Evolutionary conservation across 1,284 basidiomycete species (phyloP), one percentile per base, ranked within the genome.

Genomic region (Ustilago tritici): DNA sequence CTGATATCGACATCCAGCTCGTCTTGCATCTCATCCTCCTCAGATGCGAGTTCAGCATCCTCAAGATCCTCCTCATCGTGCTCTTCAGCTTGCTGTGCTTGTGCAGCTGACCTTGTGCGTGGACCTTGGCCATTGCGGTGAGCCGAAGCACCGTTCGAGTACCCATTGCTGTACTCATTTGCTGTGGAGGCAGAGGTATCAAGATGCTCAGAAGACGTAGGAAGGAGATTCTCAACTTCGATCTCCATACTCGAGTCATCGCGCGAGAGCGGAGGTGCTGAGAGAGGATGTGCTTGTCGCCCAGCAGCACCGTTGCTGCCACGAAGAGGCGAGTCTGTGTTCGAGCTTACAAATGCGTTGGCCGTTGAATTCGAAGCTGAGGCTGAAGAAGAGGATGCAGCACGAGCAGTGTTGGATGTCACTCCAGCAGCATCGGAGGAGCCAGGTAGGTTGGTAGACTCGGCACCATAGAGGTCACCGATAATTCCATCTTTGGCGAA

Each of bases 401-500:
- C 57, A 10, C 46, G 53, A 17, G 56, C 52, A 12, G 11, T 56
- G 11, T 47, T 38, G 8, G 68, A 63, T 36, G 65, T 50, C n/a
- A 34, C 2, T 8, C 52, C 54, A 2, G 66, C 54, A 46, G 57
- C 35, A 31, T 57, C 43, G n/a, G 70, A 63, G 7, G 62, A 23
- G 46, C 34, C 28, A 12, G 53, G 43, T 7, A 64, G 36, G 1
- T 34, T 41, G 19, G 65, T 61, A 8, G 56, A 19, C 8, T 68
- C 69, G 5, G 68, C 43, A 14, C 53, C 60, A 35, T 65, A 68
- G 23, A 74, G 78, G 60, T 66, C 69, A 32, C 56, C 70, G 35
- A 67, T 82, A 70, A 66, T 78, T 68, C 91, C 91, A 64, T 93
- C 92, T 57, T 88, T 87, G 10, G 90, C 89, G 78, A 95, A 93